A percentile compares a stretch with the other conserved stretches of the same genome.
phyloP scores from a whole-genome alignment of 2,329 filamentous ascomycete species.

The Trichoderma polysporum region DNA sequence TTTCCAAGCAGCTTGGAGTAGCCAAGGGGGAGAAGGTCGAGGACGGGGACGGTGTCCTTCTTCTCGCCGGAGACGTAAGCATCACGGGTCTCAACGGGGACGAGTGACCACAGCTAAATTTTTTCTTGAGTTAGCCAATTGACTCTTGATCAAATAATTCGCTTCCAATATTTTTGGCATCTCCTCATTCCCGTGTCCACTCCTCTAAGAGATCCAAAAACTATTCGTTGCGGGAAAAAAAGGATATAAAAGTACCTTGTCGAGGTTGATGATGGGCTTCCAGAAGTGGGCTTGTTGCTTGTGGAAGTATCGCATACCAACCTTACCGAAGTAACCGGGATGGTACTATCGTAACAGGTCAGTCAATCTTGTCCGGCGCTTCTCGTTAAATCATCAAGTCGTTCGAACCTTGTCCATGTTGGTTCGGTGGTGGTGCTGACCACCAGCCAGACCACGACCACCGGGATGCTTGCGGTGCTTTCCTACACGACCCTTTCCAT shows the following conservation, averaged over 20 bases:
- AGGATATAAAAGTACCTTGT: constrained; percentile 68
- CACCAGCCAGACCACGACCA: constrained; percentile 91
- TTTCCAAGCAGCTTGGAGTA: constrained; percentile 99
- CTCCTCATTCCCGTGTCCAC: not conserved
- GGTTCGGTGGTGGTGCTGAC: constrained; percentile 79
- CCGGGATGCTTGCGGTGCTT: constrained; percentile 94
- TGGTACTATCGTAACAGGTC: constrained; percentile 63
- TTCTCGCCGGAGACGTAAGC: constrained; percentile 80
- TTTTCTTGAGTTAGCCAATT: constrained; percentile 32
- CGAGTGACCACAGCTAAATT: constrained; percentile 84
- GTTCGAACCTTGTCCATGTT: constrained; percentile 73
- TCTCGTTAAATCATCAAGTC: constrained; percentile 34
- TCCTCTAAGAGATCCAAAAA: not conserved
- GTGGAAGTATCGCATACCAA: constrained; percentile 96
- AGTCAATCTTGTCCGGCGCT: constrained; percentile 26
- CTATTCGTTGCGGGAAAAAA: constrained; percentile 13
- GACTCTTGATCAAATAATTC: not conserved
- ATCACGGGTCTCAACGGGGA: constrained; percentile 89
- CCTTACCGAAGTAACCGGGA: constrained; percentile 99
- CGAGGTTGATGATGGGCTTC: constrained; percentile 98
- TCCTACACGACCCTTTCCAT: constrained; percentile 96
- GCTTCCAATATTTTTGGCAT: not conserved
- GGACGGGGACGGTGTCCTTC: constrained; percentile 90
- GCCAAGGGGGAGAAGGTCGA: constrained; percentile 95
- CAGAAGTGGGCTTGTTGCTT: constrained; percentile 94